Conservation (phyloP, 768 basidiomycete species). For the Mycena alexandri region DNA sequence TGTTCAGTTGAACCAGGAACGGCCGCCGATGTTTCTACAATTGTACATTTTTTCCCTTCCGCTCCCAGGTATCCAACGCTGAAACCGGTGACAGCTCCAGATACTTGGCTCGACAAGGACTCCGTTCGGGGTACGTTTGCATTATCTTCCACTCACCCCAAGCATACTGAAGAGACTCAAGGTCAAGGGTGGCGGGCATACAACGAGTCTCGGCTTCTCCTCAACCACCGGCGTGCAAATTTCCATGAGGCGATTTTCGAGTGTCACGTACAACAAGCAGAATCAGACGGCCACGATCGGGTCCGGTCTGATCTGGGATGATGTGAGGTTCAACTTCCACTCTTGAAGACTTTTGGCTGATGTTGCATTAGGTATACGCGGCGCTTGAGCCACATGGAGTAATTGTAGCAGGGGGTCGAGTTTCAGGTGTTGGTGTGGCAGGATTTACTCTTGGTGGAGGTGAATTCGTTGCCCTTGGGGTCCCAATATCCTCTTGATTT, state of each 20-base stretch:
- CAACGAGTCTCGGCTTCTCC: slow-evolving; percentile 47
- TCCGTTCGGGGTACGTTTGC: not conserved
- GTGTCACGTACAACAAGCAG: slow-evolving; percentile 42
- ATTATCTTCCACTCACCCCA: not conserved
- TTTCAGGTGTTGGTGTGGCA: slow-evolving; percentile 56
- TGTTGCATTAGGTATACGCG: slow-evolving; percentile 41
- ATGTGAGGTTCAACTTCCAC: slow-evolving; percentile 40
- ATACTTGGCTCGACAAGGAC: not conserved
- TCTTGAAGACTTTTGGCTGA: too few relatives aligned
- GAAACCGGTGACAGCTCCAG: not conserved
- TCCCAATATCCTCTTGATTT: not conserved
- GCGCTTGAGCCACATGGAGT: slow-evolving; percentile 52
- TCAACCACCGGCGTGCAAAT: slow-evolving; percentile 59
- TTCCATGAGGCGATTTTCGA: slow-evolving; percentile 47
- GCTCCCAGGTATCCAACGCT: not conserved
- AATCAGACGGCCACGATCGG: slow-evolving; percentile 38
- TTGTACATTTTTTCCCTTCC: not conserved
- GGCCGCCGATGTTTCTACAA: slow-evolving; percentile 9
- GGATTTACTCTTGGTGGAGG: slow-evolving; percentile 60
- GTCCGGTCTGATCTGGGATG: slow-evolving; percentile 54
- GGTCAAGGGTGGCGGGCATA: slow-evolving; percentile 49
- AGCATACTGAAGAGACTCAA: slow-evolving; percentile 21
- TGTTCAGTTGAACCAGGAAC: slow-evolving; percentile 21
- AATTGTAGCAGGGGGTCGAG: slow-evolving; percentile 32
- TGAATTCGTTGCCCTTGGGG: slow-evolving; percentile 32